phyloP scores from a whole-genome alignment of 1,284 basidiomycete species.

The Pseudozyma sp. region DNA sequence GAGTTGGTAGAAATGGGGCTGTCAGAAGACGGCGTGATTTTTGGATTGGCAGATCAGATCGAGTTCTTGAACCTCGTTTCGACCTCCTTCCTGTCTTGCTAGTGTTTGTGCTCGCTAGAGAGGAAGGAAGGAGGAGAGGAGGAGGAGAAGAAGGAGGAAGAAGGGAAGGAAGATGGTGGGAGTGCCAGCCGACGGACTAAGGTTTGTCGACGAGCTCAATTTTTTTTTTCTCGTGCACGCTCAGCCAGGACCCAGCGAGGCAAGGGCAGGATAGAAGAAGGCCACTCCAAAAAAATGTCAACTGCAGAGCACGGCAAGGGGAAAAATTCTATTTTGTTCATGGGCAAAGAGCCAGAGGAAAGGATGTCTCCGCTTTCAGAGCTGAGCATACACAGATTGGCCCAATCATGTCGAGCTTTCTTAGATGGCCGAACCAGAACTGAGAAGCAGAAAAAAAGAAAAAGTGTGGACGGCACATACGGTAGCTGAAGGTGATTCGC shows the following conservation, averaged over 20 bases:
- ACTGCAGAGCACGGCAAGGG: too few species aligned
- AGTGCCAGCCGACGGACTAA: conserved; percentile 34
- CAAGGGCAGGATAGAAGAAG: too few species aligned
- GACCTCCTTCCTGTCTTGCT: conserved; percentile 59
- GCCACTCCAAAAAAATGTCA: not conserved
- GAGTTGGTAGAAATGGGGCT: conserved; percentile 19
- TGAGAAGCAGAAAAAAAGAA: too few species aligned
- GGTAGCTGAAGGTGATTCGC: too few species aligned
- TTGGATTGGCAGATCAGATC: conserved; percentile 52
- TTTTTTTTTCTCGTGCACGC: conserved; percentile 2
- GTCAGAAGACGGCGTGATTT: conserved; percentile 42
- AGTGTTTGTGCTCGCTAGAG: conserved; percentile 54
- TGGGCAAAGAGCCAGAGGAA: too few species aligned
- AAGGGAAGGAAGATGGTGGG: conserved; percentile 53
- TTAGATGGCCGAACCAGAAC: too few species aligned
- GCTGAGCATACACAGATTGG: too few species aligned
- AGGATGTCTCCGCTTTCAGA: too few species aligned
- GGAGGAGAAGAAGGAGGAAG: conserved; percentile 47
- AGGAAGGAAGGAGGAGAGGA: conserved; percentile 51
- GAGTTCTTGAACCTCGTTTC: conserved; percentile 54
- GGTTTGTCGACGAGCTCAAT: conserved; percentile 10
- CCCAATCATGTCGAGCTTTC: too few species aligned
- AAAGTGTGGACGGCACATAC: too few species aligned
- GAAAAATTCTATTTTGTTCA: too few species aligned
- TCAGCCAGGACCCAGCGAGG: too few species aligned